Conservation (phyloP, 2,329 filamentous ascomycete species). For the Fusarium lyarnte region DNA sequence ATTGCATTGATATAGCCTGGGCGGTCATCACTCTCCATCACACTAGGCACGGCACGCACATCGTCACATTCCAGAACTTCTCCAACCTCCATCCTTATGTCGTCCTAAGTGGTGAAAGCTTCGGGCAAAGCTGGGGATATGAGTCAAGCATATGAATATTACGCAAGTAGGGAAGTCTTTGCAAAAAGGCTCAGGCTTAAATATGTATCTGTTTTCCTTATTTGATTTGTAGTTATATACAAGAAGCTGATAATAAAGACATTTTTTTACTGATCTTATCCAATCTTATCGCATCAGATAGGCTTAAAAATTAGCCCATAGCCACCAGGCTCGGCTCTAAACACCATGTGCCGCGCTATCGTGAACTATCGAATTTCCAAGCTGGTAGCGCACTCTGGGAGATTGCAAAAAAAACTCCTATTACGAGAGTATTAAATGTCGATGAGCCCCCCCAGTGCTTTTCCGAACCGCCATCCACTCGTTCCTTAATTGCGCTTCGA, state of each 20-base stretch:
- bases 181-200: too few species aligned
- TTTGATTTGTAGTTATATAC: too few species aligned
- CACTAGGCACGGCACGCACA: not conserved
- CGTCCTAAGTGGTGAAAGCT: too few species aligned
- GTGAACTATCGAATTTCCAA: not conserved
- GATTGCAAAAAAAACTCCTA: not conserved
- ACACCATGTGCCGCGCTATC: not conserved
- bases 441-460: rapidly evolving
- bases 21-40: rapidly evolving
- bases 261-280: rapidly evolving
- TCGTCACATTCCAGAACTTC: not conserved
- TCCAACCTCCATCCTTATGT: too few species aligned
- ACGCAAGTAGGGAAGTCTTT: too few species aligned
- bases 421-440: rapidly evolving
- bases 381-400: not conserved
- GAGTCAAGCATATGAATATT: too few species aligned
- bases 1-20: too few species aligned
- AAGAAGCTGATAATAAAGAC: not conserved
- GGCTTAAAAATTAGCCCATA: not conserved
- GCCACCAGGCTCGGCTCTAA: too few species aligned
- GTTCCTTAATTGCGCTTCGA: not conserved
- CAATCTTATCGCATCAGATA: not conserved
- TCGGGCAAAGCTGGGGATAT: too few species aligned
- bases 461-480: not conserved
- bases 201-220: too few species aligned